Evolutionary conservation across 352 stramenopile genomes (phyloP).

Genomic region (Paralagenidium karlingii): DNA sequence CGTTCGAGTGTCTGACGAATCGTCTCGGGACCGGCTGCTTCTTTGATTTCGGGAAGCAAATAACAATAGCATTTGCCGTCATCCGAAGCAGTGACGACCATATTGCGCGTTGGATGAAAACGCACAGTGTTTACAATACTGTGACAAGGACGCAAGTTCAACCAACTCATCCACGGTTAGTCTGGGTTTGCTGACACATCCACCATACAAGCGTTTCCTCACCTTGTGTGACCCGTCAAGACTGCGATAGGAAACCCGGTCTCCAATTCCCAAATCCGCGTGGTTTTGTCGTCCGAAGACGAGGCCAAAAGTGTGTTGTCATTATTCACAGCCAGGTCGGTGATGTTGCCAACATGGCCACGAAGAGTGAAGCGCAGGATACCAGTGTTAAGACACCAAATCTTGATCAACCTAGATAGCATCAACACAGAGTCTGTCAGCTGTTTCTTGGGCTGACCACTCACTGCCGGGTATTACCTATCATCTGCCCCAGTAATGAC

Average conservation of each 20-base stretch:
- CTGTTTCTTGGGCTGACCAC: too few relatives aligned
- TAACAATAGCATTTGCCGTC: constrained; percentile 87
- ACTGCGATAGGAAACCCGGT: constrained; percentile 77
- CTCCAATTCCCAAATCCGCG: constrained; percentile 79
- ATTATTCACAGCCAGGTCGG: constrained; percentile 78
- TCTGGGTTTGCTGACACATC: too few relatives aligned
- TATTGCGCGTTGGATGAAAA: constrained; percentile 79
- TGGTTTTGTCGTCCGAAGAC: constrained; percentile 82
- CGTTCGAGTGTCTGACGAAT: constrained; percentile 72
- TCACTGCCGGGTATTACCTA: constrained; percentile 17
- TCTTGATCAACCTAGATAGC: constrained; percentile 84
- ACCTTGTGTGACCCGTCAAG: constrained; percentile 74
- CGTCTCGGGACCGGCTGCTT: constrained; percentile 25
- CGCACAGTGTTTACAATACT: constrained; percentile 74
- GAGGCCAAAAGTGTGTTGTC: constrained; percentile 72
- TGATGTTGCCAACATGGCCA: constrained; percentile 83
- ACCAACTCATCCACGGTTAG: background rate
- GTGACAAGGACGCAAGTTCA: constrained; percentile 1
- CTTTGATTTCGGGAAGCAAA: constrained; percentile 68
- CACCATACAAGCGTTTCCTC: constrained; percentile 20
- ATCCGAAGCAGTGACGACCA: constrained; percentile 88
- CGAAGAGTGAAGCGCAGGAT: constrained; percentile 73
- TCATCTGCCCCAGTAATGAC: constrained; percentile 97
- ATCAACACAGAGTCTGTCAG: background rate
- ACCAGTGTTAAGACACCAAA: constrained; percentile 88